Percentiles rank a stretch among this genome's conserved stretches.
Conservation (phyloP, 1,139 yeast genomes). For the Trichomonascaceae sp. region DNA sequence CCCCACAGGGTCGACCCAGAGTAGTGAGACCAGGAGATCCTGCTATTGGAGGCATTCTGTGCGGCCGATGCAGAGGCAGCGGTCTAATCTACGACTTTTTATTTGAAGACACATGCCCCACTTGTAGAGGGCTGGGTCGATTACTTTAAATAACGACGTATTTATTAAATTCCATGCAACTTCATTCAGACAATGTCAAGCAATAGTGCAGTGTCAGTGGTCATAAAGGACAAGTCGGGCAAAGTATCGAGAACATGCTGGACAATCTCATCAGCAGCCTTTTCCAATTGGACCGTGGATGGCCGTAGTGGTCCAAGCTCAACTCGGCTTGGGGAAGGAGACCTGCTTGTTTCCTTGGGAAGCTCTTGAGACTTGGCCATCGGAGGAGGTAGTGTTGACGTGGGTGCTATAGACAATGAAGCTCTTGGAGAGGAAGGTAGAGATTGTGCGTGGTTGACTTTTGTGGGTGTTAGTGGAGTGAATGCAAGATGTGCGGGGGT, state of each 20-base stretch:
- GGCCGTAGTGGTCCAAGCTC: background rate
- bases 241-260: background rate
- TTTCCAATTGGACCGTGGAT: background rate
- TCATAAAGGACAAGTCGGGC: background rate
- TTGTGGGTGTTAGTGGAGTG: background rate
- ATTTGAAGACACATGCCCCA: conserved; percentile 16
- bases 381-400: background rate
- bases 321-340: background rate
- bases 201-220: background rate
- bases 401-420: background rate
- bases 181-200: background rate
- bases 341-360: background rate
- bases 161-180: background rate
- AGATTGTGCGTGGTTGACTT: background rate
- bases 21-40: conserved; percentile 74
- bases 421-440: background rate
- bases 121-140: conserved; percentile 61
- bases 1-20: no score
- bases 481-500: background rate
- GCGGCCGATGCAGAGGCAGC: conserved; percentile 67
- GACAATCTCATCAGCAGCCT: background rate
- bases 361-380: background rate
- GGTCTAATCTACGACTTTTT: conserved; percentile 37
- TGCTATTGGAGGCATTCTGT: conserved; percentile 61
- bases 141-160: conserved; percentile 9